These are phyloP conservation scores for Aspergillus sp. DNA, from an alignment of 2,329 filamentous ascomycete genomes.

Conservation along the genomic window DNA sequence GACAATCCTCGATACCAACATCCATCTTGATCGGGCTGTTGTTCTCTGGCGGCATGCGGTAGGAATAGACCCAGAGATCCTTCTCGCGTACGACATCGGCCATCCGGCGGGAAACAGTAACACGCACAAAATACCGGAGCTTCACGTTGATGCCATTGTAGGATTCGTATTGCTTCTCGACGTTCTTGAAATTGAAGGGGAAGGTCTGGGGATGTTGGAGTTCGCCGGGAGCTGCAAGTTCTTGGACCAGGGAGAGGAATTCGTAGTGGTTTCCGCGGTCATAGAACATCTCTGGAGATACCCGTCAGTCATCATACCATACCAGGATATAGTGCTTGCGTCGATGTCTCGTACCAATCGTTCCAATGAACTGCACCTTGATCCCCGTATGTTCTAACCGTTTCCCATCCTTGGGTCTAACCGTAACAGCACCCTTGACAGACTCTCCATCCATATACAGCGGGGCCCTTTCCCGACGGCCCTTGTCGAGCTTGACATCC, in stretches of 20 bases:
- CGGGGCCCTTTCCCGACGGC: conserved; percentile 90
- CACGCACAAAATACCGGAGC: conserved; percentile 94
- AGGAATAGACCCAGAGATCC: conserved; percentile 99
- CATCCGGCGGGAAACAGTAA: conserved; percentile 94
- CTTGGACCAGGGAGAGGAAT: conserved; percentile 93
- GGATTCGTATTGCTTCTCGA: conserved; percentile 99
- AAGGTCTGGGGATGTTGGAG: conserved; percentile 98
- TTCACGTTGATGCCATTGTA: conserved; percentile 99
- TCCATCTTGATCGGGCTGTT: conserved; percentile 99
- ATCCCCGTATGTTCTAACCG: conserved; percentile 96
- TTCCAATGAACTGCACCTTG: conserved; percentile 99
- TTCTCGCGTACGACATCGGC: conserved; percentile 97
- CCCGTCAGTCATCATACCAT: not conserved
- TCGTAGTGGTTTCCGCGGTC: conserved; percentile 99
- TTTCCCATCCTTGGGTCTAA: conserved; percentile 96
- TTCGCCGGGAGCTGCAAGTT: conserved; percentile 92
- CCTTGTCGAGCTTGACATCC: conserved; percentile 98
- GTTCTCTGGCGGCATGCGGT: conserved; percentile 94
- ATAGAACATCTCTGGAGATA: conserved; percentile 87
- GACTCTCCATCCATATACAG: conserved; percentile 98
- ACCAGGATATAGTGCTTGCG: not conserved
- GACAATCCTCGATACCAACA: conserved; percentile 96
- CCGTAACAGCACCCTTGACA: conserved; percentile 90
- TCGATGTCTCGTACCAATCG: conserved; percentile 62
- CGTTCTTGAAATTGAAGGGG: conserved; percentile 99